A percentile compares a stretch with the other conserved stretches of the same genome.
Conservation (phyloP, 768 basidiomycete species). For the Melanogaster broomeanus region DNA sequence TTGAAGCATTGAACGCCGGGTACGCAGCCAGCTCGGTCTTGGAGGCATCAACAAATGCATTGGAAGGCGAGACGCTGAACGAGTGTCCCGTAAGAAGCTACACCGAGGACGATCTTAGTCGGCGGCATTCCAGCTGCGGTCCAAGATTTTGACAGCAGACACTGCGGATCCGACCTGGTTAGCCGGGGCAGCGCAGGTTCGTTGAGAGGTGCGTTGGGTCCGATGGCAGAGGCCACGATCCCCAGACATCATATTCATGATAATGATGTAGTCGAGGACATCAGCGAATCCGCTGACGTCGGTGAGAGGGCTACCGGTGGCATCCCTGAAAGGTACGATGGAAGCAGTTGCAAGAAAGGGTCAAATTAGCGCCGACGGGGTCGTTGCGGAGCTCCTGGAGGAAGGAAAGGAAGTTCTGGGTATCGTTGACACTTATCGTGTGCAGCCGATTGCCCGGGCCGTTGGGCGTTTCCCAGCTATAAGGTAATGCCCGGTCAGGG, state of each 20-base stretch:
- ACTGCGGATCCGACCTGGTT: constrained; percentile 72
- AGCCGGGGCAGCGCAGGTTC: constrained; percentile 64
- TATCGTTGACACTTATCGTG: constrained; percentile 52
- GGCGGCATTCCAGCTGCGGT: constrained; percentile 71
- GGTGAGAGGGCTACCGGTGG: constrained; percentile 55
- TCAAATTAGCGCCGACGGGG: constrained; percentile 47
- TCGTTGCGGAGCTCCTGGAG: constrained; percentile 62
- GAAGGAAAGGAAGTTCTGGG: constrained; percentile 74
- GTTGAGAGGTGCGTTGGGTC: constrained; percentile 78
- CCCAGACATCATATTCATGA: constrained; percentile 69
- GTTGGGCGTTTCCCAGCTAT: constrained; percentile 85
- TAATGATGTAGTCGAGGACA: constrained; percentile 62
- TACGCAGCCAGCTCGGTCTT: constrained; percentile 42
- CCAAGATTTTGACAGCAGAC: constrained; percentile 71
- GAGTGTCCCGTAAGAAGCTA: constrained; percentile 83
- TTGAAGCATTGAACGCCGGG: constrained; percentile 46
- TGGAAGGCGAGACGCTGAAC: constrained; percentile 44
- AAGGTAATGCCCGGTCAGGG: constrained; percentile 12
- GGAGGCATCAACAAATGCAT: constrained; percentile 38
- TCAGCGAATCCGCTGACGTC: constrained; percentile 72
- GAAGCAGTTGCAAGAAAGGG: constrained; percentile 71
- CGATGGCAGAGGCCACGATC: constrained; percentile 52
- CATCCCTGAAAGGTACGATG: constrained; percentile 61
- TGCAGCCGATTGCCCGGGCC: constrained; percentile 65
- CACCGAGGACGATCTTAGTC: constrained; percentile 72